Evolutionary conservation across 805 yeast genomes (phyloP), one percentile per base, ranked within the genome.

Genomic region (Candida boleticola): DNA sequence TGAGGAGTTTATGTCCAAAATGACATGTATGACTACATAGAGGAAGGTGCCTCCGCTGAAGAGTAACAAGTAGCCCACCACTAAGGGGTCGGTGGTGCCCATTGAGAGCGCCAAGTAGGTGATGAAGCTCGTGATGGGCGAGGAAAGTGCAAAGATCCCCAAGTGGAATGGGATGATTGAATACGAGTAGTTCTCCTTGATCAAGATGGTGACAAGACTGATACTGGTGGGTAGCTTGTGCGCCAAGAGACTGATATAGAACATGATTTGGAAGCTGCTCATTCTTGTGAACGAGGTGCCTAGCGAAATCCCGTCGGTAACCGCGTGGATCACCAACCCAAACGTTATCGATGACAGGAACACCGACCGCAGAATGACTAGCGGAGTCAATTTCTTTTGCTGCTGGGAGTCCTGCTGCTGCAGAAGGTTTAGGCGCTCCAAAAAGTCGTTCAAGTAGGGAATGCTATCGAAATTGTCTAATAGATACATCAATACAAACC

Each of bases 171-270:
- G 49, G 18, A 78, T 64, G 20, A 60, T 48, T 18, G 50, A 37
- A 26, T 52, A 43, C 25, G 66, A 36, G 2, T 72, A 44, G 3
- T 70, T 67, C 27, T 64, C 62, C 23, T 67, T 60, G 9, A 77
- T 51, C 23, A 85, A 64, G 13, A 83, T 67, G 1, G 86, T 71
- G 3, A 77, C 58, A 32, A 85, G 67, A 31, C 89, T 84, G 57
- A 85, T 82, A 4, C 88, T 73, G 0, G 92, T 83, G 0, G 93
- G 93, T 4, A 85, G 66, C 58, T 85, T 85, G 65, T 85, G 93
- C 25, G 83, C 54, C 45, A 85, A 68, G 11, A 38, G 20, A 22
- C 41, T 38, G 19, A 38, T 27, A n/a, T 26, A 38, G 22, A 85
- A 76, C 10, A 87, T 82, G 10, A 80, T 39, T 36, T 82, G 75